Conservation (phyloP, 2,329 filamentous ascomycete species). For the Aspergillus sp. region DNA sequence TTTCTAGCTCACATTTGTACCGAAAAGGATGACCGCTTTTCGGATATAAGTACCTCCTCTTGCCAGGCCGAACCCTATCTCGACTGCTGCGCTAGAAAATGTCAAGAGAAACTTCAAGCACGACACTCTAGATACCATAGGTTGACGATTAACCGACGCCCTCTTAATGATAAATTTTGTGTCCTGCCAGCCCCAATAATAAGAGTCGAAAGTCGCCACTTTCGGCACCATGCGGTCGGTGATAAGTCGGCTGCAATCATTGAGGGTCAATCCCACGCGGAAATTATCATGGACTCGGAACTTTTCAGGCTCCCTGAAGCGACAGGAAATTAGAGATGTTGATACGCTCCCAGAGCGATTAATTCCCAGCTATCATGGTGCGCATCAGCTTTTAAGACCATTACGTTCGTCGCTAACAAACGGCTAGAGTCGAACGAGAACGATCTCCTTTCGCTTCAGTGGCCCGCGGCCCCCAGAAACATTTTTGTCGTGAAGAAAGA, state of each 20-base stretch:
- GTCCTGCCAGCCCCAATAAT: not conserved
- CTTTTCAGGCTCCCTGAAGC: slow-evolving; percentile 44
- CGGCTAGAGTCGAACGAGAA: slow-evolving; percentile 54
- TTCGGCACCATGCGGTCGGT: slow-evolving; percentile 21
- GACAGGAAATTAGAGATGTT: slow-evolving; percentile 47
- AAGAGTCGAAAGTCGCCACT: not conserved
- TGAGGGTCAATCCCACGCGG: slow-evolving; percentile 12
- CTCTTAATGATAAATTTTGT: not conserved
- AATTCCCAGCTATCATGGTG: slow-evolving; percentile 65
- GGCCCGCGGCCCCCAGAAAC: slow-evolving; percentile 68
- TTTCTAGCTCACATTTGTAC: not conserved
- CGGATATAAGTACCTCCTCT: not conserved
- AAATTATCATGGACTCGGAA: slow-evolving; percentile 26
- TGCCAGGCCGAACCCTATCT: not conserved
- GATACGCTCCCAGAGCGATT: slow-evolving; percentile 51
- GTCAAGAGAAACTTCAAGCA: not conserved
- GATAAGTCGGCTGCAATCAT: slow-evolving; percentile 15
- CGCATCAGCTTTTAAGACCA: slow-evolving; percentile 21
- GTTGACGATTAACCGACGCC: not conserved
- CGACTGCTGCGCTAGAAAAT: not conserved
- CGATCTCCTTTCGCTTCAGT: slow-evolving; percentile 65
- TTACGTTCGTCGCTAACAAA: not conserved
- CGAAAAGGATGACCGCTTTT: not conserved
- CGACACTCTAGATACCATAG: not conserved
- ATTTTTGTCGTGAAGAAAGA: slow-evolving; percentile 69